Conservation (phyloP, 2,329 filamentous ascomycete genomes). For the Stagonosporopsis tanaceti region DNA sequence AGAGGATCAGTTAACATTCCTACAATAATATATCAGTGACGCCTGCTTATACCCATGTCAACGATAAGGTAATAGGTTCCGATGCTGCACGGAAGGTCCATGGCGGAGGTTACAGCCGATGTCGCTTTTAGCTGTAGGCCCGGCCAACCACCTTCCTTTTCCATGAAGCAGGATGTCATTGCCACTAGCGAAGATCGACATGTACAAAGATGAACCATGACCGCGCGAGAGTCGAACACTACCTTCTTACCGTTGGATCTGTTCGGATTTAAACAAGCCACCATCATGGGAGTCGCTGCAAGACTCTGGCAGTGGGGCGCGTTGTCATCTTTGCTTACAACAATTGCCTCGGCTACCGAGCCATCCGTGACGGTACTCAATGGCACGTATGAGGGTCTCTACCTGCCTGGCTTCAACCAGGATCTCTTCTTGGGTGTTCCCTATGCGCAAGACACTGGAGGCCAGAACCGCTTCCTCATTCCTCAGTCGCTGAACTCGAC, state of each 20-base stretch:
- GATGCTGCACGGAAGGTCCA: constrained; percentile 1
- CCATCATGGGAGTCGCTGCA: constrained; percentile 23
- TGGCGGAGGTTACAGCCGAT: constrained; percentile 10
- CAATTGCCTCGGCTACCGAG: constrained; percentile 23
- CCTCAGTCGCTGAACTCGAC: constrained; percentile 59
- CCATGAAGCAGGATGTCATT: constrained; percentile 3
- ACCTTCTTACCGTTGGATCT: not conserved
- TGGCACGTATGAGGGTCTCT: constrained; percentile 46
- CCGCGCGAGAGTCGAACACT: not conserved
- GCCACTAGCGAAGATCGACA: constrained; percentile 18
- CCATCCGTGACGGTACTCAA: constrained; percentile 44
- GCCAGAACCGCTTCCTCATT: constrained; percentile 61
- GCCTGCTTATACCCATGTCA: not conserved
- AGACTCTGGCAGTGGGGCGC: constrained; percentile 31
- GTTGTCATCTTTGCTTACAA: constrained; percentile 25
- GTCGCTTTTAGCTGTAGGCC: constrained; percentile 8
- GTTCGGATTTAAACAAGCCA: not conserved
- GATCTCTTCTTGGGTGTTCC: constrained; percentile 62
- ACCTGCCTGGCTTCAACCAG: constrained; percentile 50
- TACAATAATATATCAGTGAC: not conserved
- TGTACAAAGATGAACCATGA: constrained; percentile 19
- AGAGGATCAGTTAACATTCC: not conserved
- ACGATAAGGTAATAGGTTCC: constrained; percentile 14
- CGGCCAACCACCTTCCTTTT: constrained; percentile 15
- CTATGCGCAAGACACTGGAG: constrained; percentile 64